These are phyloP conservation scores for Mucor circinelloides DNA, from an alignment of 371 early-diverging fungal species.

Conservation along the genomic window DNA sequence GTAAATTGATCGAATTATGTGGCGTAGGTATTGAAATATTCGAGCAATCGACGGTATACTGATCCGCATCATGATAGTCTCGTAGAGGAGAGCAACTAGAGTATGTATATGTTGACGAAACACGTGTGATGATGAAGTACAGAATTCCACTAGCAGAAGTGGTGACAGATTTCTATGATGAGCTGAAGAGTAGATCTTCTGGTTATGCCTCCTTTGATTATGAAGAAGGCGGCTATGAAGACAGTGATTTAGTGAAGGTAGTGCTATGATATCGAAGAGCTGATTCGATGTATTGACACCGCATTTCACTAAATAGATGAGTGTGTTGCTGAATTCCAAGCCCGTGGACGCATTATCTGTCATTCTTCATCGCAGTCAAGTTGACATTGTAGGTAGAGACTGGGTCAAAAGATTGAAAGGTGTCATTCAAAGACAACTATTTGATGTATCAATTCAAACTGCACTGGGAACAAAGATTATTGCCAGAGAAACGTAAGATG, in stretches of 20 bases:
- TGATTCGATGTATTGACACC: neutral
- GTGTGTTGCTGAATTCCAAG: conserved; percentile 86
- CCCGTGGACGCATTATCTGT: conserved; percentile 93
- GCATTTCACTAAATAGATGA: conserved; percentile 59
- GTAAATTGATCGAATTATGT: conserved; percentile 89
- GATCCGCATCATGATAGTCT: conserved; percentile 32
- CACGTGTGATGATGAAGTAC: conserved; percentile 87
- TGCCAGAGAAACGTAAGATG: conserved; percentile 81
- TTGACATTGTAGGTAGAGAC: conserved; percentile 76
- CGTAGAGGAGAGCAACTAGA: conserved; percentile 85
- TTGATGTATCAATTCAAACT: conserved; percentile 94
- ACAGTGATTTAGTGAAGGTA: conserved; percentile 92
- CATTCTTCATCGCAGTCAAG: conserved; percentile 81
- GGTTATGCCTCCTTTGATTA: conserved; percentile 97
- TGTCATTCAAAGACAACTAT: conserved; percentile 86
- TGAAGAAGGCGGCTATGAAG: conserved; percentile 90
- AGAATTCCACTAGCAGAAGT: conserved; percentile 91
- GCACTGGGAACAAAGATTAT: conserved; percentile 81
- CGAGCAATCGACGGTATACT: neutral
- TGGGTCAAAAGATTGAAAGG: conserved; percentile 82
- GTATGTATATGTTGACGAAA: conserved; percentile 85
- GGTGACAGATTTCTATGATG: conserved; percentile 93
- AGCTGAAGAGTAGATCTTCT: conserved; percentile 86
- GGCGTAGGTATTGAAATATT: conserved; percentile 56
- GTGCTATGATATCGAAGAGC: neutral